Conservation (phyloP, 176 grass and related monocot species). For the Eleusine coracana region DNA sequence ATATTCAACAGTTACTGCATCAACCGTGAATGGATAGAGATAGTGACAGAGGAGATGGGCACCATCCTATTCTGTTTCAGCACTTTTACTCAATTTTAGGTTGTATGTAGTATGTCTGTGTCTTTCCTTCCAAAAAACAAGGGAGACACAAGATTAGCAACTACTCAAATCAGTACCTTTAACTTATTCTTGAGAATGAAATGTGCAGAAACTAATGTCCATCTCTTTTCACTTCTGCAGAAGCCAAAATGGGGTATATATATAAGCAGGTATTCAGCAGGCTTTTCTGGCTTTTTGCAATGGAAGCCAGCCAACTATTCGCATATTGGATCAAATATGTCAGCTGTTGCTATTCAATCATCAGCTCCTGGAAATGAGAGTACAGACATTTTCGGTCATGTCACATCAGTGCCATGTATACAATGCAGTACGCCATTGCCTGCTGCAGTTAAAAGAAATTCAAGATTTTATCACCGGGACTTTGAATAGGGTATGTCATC, state of each 20-base stretch:
- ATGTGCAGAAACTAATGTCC: background rate
- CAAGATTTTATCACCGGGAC: background rate
- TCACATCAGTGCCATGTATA: background rate
- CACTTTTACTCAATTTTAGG: too few species aligned
- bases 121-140: too few species aligned
- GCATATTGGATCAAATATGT: background rate
- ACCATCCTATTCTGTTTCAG: too few species aligned
- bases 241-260: background rate
- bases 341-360: background rate
- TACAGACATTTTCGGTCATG: background rate
- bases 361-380: background rate
- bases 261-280: background rate
- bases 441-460: background rate
- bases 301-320: background rate
- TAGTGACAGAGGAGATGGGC: too few species aligned
- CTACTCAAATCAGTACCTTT: background rate
- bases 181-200: background rate
- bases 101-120: too few species aligned
- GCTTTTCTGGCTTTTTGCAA: background rate
- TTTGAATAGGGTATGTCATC: background rate
- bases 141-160: background rate
- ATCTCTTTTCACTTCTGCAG: background rate
- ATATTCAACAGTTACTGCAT: background rate
- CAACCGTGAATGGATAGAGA: background rate
- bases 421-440: background rate